A percentile compares a stretch with the other conserved stretches of the same genome.
These are phyloP conservation scores for Penicillium thymicola DNA, from an alignment of 2,329 filamentous ascomycete genomes.

Conservation along the genomic window DNA sequence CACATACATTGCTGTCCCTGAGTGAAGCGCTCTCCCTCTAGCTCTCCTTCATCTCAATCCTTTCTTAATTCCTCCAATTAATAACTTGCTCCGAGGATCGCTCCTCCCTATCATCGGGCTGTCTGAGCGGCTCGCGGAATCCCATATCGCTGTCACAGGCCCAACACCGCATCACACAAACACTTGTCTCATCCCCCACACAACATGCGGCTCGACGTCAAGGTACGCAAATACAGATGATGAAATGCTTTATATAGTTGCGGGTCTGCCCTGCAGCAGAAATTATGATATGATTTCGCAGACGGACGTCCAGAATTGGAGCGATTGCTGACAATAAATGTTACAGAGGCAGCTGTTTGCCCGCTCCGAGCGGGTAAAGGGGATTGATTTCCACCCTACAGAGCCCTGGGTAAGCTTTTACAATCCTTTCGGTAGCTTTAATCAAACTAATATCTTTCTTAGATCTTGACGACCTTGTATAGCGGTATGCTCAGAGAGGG, in stretches of 20 bases:
- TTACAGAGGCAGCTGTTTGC: slow-evolving; percentile 74
- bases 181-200: slow-evolving; percentile 30
- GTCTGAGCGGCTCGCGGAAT: slow-evolving; percentile 35
- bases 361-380: slow-evolving; percentile 93
- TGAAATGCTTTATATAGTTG: background rate
- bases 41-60: slow-evolving; percentile 21
- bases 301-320: background rate
- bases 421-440: background rate
- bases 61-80: slow-evolving; percentile 13
- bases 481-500: slow-evolving; percentile 64
- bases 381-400: slow-evolving; percentile 93
- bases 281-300: background rate
- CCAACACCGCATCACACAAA: slow-evolving; percentile 37
- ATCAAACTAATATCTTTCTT: slow-evolving; percentile 25
- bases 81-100: slow-evolving; percentile 13
- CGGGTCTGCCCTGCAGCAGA: background rate
- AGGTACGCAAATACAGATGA: slow-evolving; percentile 44
- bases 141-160: slow-evolving; percentile 28
- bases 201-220: slow-evolving; percentile 59
- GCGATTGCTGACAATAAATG: slow-evolving; percentile 38
- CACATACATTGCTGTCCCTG: slow-evolving; percentile 30
- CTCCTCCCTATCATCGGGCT: slow-evolving; percentile 26
- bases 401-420: slow-evolving; percentile 76
- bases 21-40: slow-evolving; percentile 16
- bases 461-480: slow-evolving; percentile 87